Evolutionary conservation across 1,284 basidiomycete species (phyloP), one percentile per base, ranked within the genome.

Genomic region (Ustilago sp.): DNA sequence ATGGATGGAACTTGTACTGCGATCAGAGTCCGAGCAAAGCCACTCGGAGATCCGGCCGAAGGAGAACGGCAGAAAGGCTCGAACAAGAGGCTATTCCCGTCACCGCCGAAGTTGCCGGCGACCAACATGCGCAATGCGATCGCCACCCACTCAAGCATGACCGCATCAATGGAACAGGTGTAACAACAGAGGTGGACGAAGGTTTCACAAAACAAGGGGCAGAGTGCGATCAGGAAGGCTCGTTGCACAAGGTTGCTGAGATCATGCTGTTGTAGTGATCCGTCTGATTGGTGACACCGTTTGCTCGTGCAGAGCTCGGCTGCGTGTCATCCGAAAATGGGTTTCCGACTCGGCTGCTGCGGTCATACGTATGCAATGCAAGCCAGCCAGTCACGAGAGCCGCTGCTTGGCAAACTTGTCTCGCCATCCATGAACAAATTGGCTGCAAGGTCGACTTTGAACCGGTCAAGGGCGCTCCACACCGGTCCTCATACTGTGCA

Each of bases 261-360:
- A 31, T 19, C 15, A 19, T 57, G 5, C 15, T 8, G 34, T 15
- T 19, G 17, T n/a, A 31, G 32, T 28, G 43, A 19, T 35, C 17
- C 41, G 2, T 34, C 31, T n/a, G 23, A 19, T n/a, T 57, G 55
- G 31, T 35, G 55, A 50, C 48, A 50, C 48, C 15, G 19, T 23
- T 35, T 23, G 17, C 43, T 13, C 1, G 12, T 36, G 19, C 13
- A 34, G 12, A 19, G 41, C 35, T 56, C 64, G 64, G 64, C 52
- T 66, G 28, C 41, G 17, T 38, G 52, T 66, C 45, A 55, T 41
- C 59, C 55, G 65, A 62, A 50, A 28, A 32, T 50, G 4, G 8
- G 48, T 13, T 5, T 28, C 13, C 11, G 51, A 11, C 45, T 56
- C 58, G 53, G 23, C 54, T 55, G 48, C 54, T 55, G 31, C 48